These are phyloP conservation scores for Neofusicoccum ribis DNA, from an alignment of 2,329 filamentous ascomycete genomes.

Conservation along the genomic window DNA sequence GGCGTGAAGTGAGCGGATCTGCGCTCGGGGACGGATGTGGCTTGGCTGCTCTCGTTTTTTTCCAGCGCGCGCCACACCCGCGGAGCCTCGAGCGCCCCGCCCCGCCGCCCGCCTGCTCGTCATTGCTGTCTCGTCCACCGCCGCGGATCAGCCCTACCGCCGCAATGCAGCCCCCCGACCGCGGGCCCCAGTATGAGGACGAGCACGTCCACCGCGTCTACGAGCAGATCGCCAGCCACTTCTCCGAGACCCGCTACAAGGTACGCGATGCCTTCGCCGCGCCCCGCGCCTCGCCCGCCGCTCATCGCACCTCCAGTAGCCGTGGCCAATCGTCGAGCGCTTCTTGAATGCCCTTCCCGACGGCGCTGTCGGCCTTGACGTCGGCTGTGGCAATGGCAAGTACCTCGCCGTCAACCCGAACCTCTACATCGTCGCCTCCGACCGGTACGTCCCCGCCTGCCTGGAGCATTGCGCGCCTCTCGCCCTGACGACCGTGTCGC, in stretches of 20 bases:
- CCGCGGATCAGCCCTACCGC: background rate
- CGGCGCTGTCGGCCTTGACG: slow-evolving; percentile 81
- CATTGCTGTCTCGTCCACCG: background rate
- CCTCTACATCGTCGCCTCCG: slow-evolving; percentile 80
- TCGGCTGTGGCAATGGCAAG: slow-evolving; percentile 97
- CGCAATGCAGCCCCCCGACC: background rate
- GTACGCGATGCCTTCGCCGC: slow-evolving; percentile 36
- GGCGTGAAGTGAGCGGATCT: no score
- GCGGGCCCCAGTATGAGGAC: slow-evolving; percentile 69
- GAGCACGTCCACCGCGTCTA: slow-evolving; percentile 91
- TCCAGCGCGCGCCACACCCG: slow-evolving; percentile 5
- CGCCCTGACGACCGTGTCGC: background rate
- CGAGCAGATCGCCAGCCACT: slow-evolving; percentile 80
- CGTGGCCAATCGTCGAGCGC: slow-evolving; percentile 86
- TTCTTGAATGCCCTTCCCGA: slow-evolving; percentile 68
- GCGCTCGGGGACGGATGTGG: background rate
- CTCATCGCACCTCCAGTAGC: slow-evolving; percentile 46
- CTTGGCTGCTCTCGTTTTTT: slow-evolving; percentile 2
- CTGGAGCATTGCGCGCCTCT: no score
- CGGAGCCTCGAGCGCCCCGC: background rate
- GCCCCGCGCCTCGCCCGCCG: background rate
- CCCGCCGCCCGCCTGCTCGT: background rate
- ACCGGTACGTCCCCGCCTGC: slow-evolving; percentile 48
- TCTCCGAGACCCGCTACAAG: slow-evolving; percentile 76
- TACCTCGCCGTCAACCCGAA: slow-evolving; percentile 78